Evolutionary conservation across 768 basidiomycete species (phyloP), one percentile per base, ranked within the genome.

Genomic region (Cystofilobasidium capitatum): DNA sequence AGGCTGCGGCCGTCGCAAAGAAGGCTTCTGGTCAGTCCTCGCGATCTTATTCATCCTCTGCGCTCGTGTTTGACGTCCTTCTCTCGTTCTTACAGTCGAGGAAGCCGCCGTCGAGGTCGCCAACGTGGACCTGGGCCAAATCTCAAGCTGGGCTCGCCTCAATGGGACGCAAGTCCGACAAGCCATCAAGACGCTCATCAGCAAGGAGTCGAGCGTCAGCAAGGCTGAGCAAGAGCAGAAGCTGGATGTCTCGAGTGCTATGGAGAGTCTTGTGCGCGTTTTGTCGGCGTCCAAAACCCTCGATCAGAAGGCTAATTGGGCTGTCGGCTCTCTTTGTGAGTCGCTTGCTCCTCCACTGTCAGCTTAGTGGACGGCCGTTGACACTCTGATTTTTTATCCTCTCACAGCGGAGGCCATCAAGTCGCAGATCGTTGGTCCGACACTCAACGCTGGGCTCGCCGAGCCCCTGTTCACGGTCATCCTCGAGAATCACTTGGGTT

Each of bases 401-500:
- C 37, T 31, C 26, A 12, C 31, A 68, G 66, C 45, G 29, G 29
- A 54, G 14, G 22, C 61, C 33, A 69, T 66, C 51, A 37, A 40
- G 12, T 63, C 72, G 1, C 51, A 70, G 16, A 29, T 42, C 7
- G 45, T 44, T 26, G 67, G 59, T 20, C 64, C 78, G 2, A 71
- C 72, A 24, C 72, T 82, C 39, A 86, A 86, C 70, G 70, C 80
- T 0, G 83, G 87, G 71, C 73, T 87, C 12, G 84, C 83, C 0
- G 91, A 96, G 68, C 85, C 88, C 0, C 75, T 91, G 22, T 70
- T 92, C 24, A 82, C 82, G 9, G 82, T 83, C 0, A 79, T 83
- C 22, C 79, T 88, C 49, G 87, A 86, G 73, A 79, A 82, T 65
- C 81, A 81, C n/a, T 77, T 93, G 13, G 44, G 35, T 3, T 69